Evolutionary conservation across 1,139 yeast species (phyloP).

Genomic region (Yamadazyma oceani): DNA sequence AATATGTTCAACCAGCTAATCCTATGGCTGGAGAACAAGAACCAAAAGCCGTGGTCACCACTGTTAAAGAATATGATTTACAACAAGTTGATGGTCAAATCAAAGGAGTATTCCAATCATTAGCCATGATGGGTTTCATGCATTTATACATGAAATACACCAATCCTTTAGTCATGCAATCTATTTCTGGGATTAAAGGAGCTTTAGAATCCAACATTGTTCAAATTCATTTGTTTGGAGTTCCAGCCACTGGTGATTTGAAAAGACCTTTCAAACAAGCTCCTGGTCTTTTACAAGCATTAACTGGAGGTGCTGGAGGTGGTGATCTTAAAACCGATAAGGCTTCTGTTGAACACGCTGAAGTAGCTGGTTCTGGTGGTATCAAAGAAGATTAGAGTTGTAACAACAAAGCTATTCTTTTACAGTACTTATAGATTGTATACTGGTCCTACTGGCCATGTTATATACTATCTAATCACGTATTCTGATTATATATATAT

Average conservation of each 20-base stretch:
- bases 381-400: slow-evolving; percentile 73
- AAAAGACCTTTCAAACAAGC: slow-evolving; percentile 97
- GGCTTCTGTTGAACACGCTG: slow-evolving; percentile 82
- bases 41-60: slow-evolving; percentile 79
- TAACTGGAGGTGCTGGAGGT: slow-evolving; percentile 54
- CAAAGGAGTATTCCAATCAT: slow-evolving; percentile 80
- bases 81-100: slow-evolving; percentile 78
- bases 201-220: slow-evolving; percentile 92
- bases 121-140: slow-evolving; percentile 99
- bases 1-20: slow-evolving; percentile 85
- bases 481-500: too few relatives aligned
- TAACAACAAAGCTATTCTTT: too few relatives aligned
- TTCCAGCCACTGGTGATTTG: slow-evolving; percentile 84
- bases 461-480: too few relatives aligned
- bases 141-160: slow-evolving; percentile 97
- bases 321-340: slow-evolving; percentile 73
- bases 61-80: slow-evolving; percentile 92
- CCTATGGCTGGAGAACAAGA: slow-evolving; percentile 72
- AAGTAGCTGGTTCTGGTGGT: slow-evolving; percentile 86
- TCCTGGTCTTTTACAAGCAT: slow-evolving; percentile 72
- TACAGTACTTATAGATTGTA: too few relatives aligned
- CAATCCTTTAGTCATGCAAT: slow-evolving; percentile 95
- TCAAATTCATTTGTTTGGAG: slow-evolving; percentile 84
- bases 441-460: too few relatives aligned
- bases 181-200: slow-evolving; percentile 83